These are phyloP conservation scores for Solanum peruvianum DNA, from an alignment of 257 asterid species.

Conservation along the genomic window DNA sequence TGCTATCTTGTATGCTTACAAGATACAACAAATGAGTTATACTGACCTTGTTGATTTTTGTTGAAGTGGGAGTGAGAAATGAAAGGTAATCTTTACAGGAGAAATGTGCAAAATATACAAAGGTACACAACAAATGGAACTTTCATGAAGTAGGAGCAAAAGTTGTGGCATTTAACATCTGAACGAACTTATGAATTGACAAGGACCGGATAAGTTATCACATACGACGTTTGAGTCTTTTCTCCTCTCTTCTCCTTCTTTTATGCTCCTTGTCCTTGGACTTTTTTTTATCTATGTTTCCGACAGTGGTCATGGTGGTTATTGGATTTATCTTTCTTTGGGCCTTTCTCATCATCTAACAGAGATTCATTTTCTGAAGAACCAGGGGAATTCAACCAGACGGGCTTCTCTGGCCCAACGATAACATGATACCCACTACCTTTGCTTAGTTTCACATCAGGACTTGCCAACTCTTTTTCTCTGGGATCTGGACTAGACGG, in stretches of 20 bases:
- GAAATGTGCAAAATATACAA: neutral
- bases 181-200: neutral
- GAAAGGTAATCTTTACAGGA: neutral
- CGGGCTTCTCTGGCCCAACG: slow-evolving; percentile 64
- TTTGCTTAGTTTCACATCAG: slow-evolving; percentile 29
- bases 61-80: neutral
- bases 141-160: neutral
- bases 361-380: slow-evolving; percentile 43
- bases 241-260: slow-evolving; percentile 37
- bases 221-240: slow-evolving; percentile 18
- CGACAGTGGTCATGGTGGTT: slow-evolving; percentile 24
- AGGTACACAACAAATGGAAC: neutral
- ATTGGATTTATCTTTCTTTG: slow-evolving; percentile 14
- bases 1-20: neutral
- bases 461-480: slow-evolving; percentile 9
- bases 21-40: slow-evolving; percentile 29
- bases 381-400: slow-evolving; percentile 11
- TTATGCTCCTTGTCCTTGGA: slow-evolving; percentile 28
- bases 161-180: neutral
- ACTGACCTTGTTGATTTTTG: neutral
- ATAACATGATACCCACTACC: slow-evolving; percentile 7
- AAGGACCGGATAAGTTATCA: neutral
- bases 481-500: slow-evolving; percentile 26
- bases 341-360: slow-evolving; percentile 12
- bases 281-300: slow-evolving; percentile 50